Base-by-base conservation (phyloP, 1,139 yeast species). In the Debaryomyces robertsiae region DNA sequence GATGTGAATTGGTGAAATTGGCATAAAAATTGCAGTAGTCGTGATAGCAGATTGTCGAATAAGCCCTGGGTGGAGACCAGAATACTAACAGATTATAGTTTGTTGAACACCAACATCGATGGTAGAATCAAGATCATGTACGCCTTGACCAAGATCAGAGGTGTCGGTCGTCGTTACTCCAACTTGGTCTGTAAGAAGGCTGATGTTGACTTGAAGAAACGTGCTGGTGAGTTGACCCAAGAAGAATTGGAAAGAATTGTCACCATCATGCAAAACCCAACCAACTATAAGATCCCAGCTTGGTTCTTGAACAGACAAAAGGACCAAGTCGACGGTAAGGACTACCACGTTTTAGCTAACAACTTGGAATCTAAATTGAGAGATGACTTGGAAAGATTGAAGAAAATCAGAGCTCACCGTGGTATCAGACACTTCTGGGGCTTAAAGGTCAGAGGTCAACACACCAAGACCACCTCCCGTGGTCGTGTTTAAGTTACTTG, bases 391-490 rank as follows among this genome's bases (percentile, higher is more conserved):
- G 98, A 93, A 82, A 93, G 98, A 84, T 84, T 93, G 77, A 94
- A 94, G 95, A 93, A 94, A 82, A 93, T 94, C 85, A 93, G 98
- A 85, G 82, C 98, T 69, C 98, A 93, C 94, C 87, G 98, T 81
- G 99, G 99, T 91, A 87, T 93, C 76, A 89, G 99, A 85, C 99
- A 93, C 84, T 91, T 85, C 94, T 94, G 98, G 98, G 98, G 98
- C 69, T 78, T 86, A 69, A 79, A 81, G 73, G 84, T 80, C 70
- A 90, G 98, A 85, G 98, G 98, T 82, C 98, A 91, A 85, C 98
- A 93, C 82, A 93, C 98, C 84, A 93, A 93, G 87, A 91, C 98
- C 74, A 93, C 98, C 66, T 95, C 97, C 75, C 90, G 98, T 82
- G 89, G 93, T 68, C 75, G 73, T 67, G 49, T 56, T 52, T 45